Percentiles rank a stretch among this genome's conserved stretches.
phyloP scores from a whole-genome alignment of 208 protist genomes.

The Leishmania aethiopica region DNA sequence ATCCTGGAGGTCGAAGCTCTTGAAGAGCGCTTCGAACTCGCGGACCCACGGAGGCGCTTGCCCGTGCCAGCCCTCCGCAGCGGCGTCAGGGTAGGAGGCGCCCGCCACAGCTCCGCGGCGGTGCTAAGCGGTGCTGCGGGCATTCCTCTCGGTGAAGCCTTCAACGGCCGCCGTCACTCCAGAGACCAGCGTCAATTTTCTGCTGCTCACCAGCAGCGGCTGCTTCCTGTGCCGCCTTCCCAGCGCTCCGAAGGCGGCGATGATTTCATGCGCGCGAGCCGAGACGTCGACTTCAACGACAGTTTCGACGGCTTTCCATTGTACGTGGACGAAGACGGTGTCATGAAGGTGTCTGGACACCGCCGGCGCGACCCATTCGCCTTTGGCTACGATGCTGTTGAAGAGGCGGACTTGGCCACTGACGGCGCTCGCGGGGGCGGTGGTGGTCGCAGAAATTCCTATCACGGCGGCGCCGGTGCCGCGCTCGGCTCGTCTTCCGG shows the following conservation, averaged over 20 bases:
- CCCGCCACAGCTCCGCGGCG: not conserved
- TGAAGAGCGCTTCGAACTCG: not conserved
- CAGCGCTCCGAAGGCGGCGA: not conserved
- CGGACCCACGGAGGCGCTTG: not conserved
- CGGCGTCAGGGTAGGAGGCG: not conserved
- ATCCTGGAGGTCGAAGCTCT: conserved; percentile 14
- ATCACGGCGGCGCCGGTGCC: not conserved
- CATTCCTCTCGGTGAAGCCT: not conserved
- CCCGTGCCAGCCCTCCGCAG: not conserved
- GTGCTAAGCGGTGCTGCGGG: not conserved
- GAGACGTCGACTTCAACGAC: conserved; percentile 18
- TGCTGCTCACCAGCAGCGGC: not conserved
- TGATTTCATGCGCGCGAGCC: not conserved
- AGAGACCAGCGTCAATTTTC: not conserved
- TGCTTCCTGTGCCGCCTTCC: not conserved
- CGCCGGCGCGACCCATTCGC: conserved; percentile 23
- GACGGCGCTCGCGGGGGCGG: not conserved
- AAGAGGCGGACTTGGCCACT: conserved; percentile 8
- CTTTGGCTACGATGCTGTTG: conserved; percentile 29
- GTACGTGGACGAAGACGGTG: conserved; percentile 35
- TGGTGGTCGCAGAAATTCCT: not conserved
- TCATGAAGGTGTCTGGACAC: conserved; percentile 26
- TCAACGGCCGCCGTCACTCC: not conserved
- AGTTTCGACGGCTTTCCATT: conserved; percentile 30
- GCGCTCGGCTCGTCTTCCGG: not conserved